Evolutionary conservation across 1,284 basidiomycete genomes (phyloP), one percentile per base, ranked within the genome.

Genomic region (Cutaneotrichosporon sp.): DNA sequence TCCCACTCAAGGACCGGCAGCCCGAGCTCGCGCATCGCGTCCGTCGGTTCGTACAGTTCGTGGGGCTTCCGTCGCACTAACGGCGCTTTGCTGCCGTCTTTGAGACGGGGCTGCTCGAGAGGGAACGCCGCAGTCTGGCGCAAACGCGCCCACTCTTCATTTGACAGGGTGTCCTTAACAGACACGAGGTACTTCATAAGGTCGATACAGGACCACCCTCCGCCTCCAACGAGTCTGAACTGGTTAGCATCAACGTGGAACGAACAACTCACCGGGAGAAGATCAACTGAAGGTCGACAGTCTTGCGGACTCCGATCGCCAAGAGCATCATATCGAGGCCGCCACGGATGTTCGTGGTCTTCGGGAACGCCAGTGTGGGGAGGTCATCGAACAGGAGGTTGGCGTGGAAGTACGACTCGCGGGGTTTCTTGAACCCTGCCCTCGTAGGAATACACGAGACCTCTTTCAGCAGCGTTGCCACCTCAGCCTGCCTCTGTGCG

Each of bases 1-100:
- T 90, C 89, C 95, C 95, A 99, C 72, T 92, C 92, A 47, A 99
- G 83, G 1, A 96, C 76, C 0, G 94, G 92, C 10, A 99, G 81
- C 9, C 86, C 85, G 2, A 98, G 82, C 56, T 86, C 83, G 11
- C 90, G 86, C 67, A 96, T 87, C 1, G 85, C 82, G 46, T 90
- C 89, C 2, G 84, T 74, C 0, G 97, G 96, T 74, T 97, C 94
- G 73, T 96, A 97, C 2, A 95, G 83, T 63, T 91, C 86, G 38
- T 83, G 81, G 0, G 92, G 90, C 61, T 83, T 86, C 72, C 83
- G 85, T 16, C 90, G 67, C 4, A 76, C 68, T 4, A 72, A 64
- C 5, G 65, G 82, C 5, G 80, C 73, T 65, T 70, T 71, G n/a
- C 66, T 63, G 10, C 73, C 68, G 13, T 75, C 78, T n/a, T 75